phyloP scores from a whole-genome alignment of 352 stramenopile genomes.

The Globisporangium lucens region DNA sequence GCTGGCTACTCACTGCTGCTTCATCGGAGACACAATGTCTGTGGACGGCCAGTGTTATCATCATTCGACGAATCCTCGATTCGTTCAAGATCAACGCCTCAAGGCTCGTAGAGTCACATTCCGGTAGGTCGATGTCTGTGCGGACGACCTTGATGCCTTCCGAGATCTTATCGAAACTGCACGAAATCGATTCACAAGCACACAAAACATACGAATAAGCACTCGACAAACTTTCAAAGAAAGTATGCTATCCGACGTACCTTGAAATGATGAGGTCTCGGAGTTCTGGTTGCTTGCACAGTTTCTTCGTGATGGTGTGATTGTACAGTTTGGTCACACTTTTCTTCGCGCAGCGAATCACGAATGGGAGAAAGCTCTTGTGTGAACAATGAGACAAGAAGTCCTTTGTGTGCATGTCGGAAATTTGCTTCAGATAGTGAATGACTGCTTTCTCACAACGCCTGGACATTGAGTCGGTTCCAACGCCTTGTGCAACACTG shows the following conservation, averaged over 20 bases:
- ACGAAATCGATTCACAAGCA: slow-evolving; percentile 27
- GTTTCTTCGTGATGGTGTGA: slow-evolving; percentile 27
- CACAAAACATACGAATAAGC: not conserved
- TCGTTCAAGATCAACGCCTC: slow-evolving; percentile 40
- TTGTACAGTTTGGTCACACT: slow-evolving; percentile 42
- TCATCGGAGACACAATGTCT: not conserved
- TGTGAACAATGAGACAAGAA: not conserved
- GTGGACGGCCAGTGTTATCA: slow-evolving; percentile 27
- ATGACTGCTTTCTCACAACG: slow-evolving; percentile 28
- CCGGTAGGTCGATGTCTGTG: not conserved
- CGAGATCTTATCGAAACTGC: slow-evolving; percentile 22
- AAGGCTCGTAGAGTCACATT: slow-evolving; percentile 16
- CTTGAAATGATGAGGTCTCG: slow-evolving; percentile 35
- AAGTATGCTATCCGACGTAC: slow-evolving; percentile 15
- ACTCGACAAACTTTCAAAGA: not conserved
- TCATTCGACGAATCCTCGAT: slow-evolving; percentile 43
- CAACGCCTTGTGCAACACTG: slow-evolving; percentile 5
- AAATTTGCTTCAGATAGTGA: slow-evolving; percentile 36
- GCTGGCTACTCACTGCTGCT: not conserved
- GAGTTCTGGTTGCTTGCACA: slow-evolving; percentile 23
- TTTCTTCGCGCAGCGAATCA: slow-evolving; percentile 41
- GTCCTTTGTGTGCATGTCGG: not conserved
- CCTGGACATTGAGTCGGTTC: slow-evolving; percentile 12
- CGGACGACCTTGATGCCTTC: slow-evolving; percentile 4
- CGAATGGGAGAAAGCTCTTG: slow-evolving; percentile 30